phyloP scores from a whole-genome alignment of 352 stramenopile genomes.

The Phytopythium aichiense region DNA sequence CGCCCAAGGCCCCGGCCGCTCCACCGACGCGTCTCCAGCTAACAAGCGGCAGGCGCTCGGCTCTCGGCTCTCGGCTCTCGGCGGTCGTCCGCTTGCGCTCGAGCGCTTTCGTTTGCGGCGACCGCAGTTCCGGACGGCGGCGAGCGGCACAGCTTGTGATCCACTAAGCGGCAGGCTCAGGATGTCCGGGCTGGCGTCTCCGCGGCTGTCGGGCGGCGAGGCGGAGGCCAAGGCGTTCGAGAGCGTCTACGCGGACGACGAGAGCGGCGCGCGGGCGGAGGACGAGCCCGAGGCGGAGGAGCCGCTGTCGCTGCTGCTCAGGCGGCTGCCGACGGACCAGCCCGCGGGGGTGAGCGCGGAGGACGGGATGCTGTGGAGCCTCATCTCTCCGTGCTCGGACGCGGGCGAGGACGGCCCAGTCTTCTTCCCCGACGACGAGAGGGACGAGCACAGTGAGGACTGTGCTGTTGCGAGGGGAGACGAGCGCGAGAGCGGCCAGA shows the following conservation, averaged over 20 bases:
- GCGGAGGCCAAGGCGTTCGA: not conserved
- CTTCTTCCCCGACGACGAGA: constrained; percentile 16
- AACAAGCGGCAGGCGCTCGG: not conserved
- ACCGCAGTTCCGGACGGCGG: not conserved
- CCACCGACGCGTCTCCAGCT: not conserved
- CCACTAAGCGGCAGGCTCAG: no score
- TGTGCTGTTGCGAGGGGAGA: constrained; percentile 5
- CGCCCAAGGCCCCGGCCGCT: no score
- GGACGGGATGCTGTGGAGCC: constrained; percentile 22
- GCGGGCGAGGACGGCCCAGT: constrained; percentile 1
- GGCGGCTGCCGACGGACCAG: not conserved
- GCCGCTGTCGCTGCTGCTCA: not conserved
- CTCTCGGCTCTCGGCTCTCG: not conserved
- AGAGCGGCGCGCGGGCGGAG: not conserved
- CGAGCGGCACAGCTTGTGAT: no score
- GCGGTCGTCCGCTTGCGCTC: not conserved
- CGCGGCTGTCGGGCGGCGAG: not conserved
- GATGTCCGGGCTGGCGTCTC: not conserved
- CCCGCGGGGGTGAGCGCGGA: not conserved
- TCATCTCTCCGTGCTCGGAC: constrained; percentile 57
- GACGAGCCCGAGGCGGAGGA: not conserved
- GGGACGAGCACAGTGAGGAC: constrained; percentile 3
- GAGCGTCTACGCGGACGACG: not conserved
- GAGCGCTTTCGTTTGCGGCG: not conserved
- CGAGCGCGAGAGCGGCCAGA: constrained; percentile 2